Percentiles rank a stretch among this genome's conserved stretches.
Conservation (phyloP, 1,284 basidiomycete genomes). For the Cystobasidiaceae sp. region DNA sequence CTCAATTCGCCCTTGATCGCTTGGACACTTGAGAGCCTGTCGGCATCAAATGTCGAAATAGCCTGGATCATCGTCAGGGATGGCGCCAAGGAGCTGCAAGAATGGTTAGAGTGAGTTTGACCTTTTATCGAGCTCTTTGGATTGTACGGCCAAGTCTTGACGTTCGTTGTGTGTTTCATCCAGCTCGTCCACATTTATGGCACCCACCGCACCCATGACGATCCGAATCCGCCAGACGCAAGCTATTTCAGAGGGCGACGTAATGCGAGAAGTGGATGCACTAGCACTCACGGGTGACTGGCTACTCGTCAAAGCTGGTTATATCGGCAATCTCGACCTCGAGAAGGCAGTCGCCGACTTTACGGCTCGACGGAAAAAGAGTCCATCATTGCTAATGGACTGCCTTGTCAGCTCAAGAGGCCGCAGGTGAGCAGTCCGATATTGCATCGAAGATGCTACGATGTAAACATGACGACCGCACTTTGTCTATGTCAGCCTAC, state of each 20-base stretch:
- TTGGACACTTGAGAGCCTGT: slow-evolving; percentile 93
- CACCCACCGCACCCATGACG: slow-evolving; percentile 26
- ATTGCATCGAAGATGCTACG: too few species aligned
- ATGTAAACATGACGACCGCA: too few species aligned
- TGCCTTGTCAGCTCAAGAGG: slow-evolving; percentile 36
- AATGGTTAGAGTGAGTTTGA: slow-evolving; percentile 27
- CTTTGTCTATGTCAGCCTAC: too few species aligned
- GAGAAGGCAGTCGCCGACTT: slow-evolving; percentile 72
- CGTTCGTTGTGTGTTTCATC: too few species aligned
- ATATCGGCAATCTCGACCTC: slow-evolving; percentile 88
- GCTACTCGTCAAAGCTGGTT: slow-evolving; percentile 86
- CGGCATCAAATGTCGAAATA: slow-evolving; percentile 86
- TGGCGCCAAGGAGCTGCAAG: slow-evolving; percentile 48
- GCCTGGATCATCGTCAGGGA: slow-evolving; percentile 87
- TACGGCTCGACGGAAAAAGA: slow-evolving; percentile 30
- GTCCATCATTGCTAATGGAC: slow-evolving; percentile 39
- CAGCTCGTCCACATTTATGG: slow-evolving; percentile 25
- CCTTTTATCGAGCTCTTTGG: not conserved
- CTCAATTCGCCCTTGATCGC: slow-evolving; percentile 88
- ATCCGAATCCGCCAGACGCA: slow-evolving; percentile 45
- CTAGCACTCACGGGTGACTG: slow-evolving; percentile 74
- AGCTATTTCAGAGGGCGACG: slow-evolving; percentile 88
- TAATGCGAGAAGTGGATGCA: slow-evolving; percentile 92
- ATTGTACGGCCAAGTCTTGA: too few species aligned
- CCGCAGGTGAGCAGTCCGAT: slow-evolving; percentile 22